Conservation (phyloP, 2,329 filamentous ascomycete species). For the Daldinia eschscholtzii region DNA sequence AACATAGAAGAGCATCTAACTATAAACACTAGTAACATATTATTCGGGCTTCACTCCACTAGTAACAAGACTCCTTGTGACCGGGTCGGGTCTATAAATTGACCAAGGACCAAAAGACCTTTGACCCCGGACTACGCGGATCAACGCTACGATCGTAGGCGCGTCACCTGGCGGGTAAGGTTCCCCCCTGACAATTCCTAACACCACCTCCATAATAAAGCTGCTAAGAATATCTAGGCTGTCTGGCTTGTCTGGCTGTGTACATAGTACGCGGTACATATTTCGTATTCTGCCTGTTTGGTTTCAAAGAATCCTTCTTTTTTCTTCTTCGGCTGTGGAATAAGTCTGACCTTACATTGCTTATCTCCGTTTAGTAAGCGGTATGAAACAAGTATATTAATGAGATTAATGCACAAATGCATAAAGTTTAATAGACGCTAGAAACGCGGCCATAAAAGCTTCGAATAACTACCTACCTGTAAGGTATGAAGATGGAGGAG, state of each 20-base stretch:
- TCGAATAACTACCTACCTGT: conserved; percentile 20
- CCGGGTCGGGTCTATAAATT: conserved; percentile 38
- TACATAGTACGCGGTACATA: conserved; percentile 17
- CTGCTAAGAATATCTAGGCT: conserved; percentile 37
- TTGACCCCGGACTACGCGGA: conserved; percentile 42
- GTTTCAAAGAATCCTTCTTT: conserved; percentile 37
- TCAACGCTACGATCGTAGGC: conserved; percentile 42
- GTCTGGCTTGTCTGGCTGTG: neutral
- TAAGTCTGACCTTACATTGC: conserved; percentile 1
- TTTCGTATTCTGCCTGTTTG: conserved; percentile 23
- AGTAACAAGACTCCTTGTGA: conserved; percentile 35
- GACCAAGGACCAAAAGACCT: conserved; percentile 36
- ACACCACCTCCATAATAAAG: conserved; percentile 13
- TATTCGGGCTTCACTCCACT: neutral
- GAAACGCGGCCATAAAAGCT: conserved; percentile 12
- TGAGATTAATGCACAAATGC: neutral
- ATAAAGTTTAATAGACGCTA: conserved; percentile 22
- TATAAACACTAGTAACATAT: neutral
- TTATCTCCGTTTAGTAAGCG: conserved; percentile 6
- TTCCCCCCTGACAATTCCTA: conserved; percentile 34
- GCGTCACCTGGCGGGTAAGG: conserved; percentile 43
- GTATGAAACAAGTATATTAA: neutral
- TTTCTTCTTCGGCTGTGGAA: conserved; percentile 16
- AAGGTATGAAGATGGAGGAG: conserved; percentile 9
- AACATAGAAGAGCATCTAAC: neutral